These are phyloP conservation scores for Barnettozyma populi DNA, from an alignment of 805 yeast genomes.

Conservation along the genomic window DNA sequence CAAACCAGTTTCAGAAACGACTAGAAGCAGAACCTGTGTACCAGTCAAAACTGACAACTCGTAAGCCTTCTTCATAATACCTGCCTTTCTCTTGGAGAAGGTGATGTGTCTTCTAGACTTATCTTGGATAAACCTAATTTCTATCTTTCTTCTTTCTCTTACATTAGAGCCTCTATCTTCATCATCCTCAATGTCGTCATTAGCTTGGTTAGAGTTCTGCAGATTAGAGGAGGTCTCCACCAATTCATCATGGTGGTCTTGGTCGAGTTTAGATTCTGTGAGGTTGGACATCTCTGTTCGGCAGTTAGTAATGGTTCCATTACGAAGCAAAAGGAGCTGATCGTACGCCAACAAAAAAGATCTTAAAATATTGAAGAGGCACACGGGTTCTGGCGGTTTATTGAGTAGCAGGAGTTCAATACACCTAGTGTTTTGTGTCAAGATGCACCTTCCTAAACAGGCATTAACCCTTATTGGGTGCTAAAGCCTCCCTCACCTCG, in stretches of 20 bases:
- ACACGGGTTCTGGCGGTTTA: neutral
- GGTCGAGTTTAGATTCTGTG: conserved; percentile 16
- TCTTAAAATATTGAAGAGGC: neutral
- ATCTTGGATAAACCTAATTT: conserved; percentile 94
- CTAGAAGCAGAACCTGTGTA: conserved; percentile 90
- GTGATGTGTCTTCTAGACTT: conserved; percentile 97
- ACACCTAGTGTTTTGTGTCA: conserved; percentile 1
- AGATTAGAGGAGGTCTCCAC: conserved; percentile 12
- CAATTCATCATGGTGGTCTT: conserved; percentile 21
- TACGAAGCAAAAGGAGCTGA: neutral
- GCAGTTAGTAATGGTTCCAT: neutral
- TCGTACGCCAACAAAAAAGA: neutral
- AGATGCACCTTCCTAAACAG: conserved; percentile 4
- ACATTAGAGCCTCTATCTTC: conserved; percentile 41
- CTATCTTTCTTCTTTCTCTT: conserved; percentile 82
- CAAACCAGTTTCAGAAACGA: conserved; percentile 96
- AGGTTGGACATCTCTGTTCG: neutral
- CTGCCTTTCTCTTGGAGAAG: conserved; percentile 96
- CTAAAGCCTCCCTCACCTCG: neutral
- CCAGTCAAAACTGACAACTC: conserved; percentile 95
- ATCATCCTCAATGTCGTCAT: conserved; percentile 36
- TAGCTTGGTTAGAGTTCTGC: conserved; percentile 10
- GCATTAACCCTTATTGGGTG: conserved; percentile 8
- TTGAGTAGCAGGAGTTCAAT: neutral
- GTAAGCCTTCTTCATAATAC: conserved; percentile 99